Evolutionary conservation across 2,329 filamentous ascomycete genomes (phyloP), one percentile per base, ranked within the genome.

Genomic region (Colletotrichum sp.): DNA sequence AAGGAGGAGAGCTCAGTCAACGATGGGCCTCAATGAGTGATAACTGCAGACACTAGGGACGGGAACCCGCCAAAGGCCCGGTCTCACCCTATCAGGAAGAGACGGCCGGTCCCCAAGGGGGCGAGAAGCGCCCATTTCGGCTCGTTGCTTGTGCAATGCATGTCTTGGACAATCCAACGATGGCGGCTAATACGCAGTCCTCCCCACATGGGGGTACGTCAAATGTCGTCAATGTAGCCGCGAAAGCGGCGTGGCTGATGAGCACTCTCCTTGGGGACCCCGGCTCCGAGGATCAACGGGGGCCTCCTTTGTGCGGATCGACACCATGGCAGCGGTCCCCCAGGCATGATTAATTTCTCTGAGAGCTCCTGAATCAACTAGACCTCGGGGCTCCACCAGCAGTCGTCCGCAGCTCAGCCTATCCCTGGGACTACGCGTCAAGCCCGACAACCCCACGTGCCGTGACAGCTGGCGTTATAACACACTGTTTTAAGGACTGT

Each of bases 21-120:
- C n/a, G 64, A 73, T 64, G 73, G 73, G 73, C 69, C 63, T 76
- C 73, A 64, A 18, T 34, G 55, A 60, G 70, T 76, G 73, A 76
- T 76, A 76, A 73, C 57, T 69, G 34, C 57, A 73, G 70, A 73
- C 44, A 24, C 64, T 34, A 69, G 64, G 64, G 69, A 60, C n/a
- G 60, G 59, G 15, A 44, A 34, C 69, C 57, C 16, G n/a, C 28
- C 21, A 13, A 52, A 34, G 44, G 49, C 70, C 36, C 57, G 59
- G 73, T 62, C 59, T 24, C 64, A 62, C 28, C 70, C 73, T 68
- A 73, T 73, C 64, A 73, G 24, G 44, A 65, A 18, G n/a, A 65
- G 64, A 69, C 39, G 18, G 44, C 24, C 15, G 36, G 21, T 28
- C 4, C n/a, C 60, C 9, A 63, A 34, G 34, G 64, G 73, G 70